phyloP scores from a whole-genome alignment of 108 stramenopile species.

The Cyclostephanos invisitatus region DNA sequence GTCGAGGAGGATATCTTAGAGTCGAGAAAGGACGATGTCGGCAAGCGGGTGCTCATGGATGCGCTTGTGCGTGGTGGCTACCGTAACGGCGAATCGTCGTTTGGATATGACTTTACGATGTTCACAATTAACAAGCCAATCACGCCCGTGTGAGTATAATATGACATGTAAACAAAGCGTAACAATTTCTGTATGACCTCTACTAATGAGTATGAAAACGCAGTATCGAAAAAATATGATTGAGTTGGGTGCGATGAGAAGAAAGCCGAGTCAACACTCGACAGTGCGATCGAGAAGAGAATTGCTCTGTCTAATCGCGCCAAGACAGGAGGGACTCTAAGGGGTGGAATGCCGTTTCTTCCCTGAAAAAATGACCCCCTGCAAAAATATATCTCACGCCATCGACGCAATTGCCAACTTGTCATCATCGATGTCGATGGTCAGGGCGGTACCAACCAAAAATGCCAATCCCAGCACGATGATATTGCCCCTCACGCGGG shows the following conservation, averaged over 20 bases:
- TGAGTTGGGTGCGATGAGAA: too few species aligned
- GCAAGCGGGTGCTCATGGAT: constrained; percentile 13
- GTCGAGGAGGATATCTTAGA: constrained; percentile 25
- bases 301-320: too few species aligned
- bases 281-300: too few species aligned
- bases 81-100: constrained; percentile 6
- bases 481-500: constrained; percentile 49
- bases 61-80: constrained; percentile 22
- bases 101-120: constrained; percentile 29
- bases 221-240: too few species aligned
- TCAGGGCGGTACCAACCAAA: constrained; percentile 42
- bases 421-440: constrained; percentile 58
- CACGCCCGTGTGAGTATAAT: background rate
- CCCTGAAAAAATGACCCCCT: too few species aligned
- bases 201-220: too few species aligned
- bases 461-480: constrained; percentile 68
- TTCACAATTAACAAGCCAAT: constrained; percentile 34
- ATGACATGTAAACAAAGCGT: too few species aligned
- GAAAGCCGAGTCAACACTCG: too few species aligned
- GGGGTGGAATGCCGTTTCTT: too few species aligned
- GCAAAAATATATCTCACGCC: too few species aligned
- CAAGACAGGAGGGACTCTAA: too few species aligned
- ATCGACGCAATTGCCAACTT: constrained; percentile 21
- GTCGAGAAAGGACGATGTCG: background rate
- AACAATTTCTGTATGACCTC: too few species aligned